Percentiles rank a stretch among this genome's conserved stretches.
Conservation (phyloP, 768 basidiomycete genomes). For the Phallus indusiatus region DNA sequence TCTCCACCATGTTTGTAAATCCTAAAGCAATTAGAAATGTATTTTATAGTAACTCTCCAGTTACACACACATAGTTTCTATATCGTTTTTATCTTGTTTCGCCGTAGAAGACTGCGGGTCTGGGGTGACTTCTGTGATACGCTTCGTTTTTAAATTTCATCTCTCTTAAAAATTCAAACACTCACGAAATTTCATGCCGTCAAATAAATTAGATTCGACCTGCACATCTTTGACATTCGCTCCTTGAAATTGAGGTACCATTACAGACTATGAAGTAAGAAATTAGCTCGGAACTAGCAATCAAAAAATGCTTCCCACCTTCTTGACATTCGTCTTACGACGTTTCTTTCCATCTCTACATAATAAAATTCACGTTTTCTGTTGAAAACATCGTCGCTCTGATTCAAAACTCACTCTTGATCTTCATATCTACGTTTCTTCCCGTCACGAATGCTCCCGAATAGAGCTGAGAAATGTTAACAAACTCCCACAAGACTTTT, state of each 20-base stretch:
- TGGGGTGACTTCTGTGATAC: slow-evolving; percentile 55
- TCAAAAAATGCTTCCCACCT: slow-evolving; percentile 26
- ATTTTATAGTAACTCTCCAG: neutral
- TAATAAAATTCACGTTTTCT: neutral
- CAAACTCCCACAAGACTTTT: slow-evolving; percentile 3
- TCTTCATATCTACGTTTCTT: slow-evolving; percentile 70
- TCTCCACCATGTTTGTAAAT: slow-evolving; percentile 63
- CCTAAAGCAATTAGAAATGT: slow-evolving; percentile 26
- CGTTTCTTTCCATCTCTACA: slow-evolving; percentile 43
- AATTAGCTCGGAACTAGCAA: neutral
- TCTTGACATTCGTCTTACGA: slow-evolving; percentile 41
- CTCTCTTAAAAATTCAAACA: slow-evolving; percentile 3
- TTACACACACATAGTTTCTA: slow-evolving; percentile 50
- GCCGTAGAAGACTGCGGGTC: slow-evolving; percentile 63
- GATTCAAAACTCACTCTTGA: slow-evolving; percentile 22
- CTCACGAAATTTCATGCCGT: slow-evolving; percentile 73
- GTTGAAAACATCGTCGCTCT: slow-evolving; percentile 25
- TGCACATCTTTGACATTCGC: slow-evolving; percentile 50
- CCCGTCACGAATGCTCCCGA: slow-evolving; percentile 51
- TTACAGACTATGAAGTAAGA: slow-evolving; percentile 31
- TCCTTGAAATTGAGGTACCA: slow-evolving; percentile 61
- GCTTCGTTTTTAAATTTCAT: too few species aligned
- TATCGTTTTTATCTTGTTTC: slow-evolving; percentile 56
- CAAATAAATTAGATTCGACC: slow-evolving; percentile 58
- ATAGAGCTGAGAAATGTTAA: slow-evolving; percentile 31